Base-by-base conservation (phyloP, 805 yeast species). In the Barnettozyma sucrosica region DNA sequence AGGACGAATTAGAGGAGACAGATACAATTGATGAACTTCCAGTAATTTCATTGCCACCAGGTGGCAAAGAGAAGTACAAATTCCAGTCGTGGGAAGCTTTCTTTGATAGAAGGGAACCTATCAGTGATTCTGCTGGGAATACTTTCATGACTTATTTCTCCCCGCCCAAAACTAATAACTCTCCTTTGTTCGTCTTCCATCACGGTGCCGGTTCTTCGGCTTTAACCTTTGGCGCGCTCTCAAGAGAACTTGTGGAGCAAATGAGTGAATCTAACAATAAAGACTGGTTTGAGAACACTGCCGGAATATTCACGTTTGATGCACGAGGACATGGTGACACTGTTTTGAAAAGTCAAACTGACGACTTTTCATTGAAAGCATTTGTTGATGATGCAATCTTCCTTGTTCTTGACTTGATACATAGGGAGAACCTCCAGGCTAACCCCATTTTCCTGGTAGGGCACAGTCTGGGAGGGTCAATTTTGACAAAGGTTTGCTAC, bases 131-230 rank as follows among this genome's bases (percentile, higher is more conserved):
- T 0, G 30, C 60, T 1, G 66, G 67, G 0, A 63, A 66, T 34
- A 41, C 49, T 7, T 77, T 81, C 59, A 77, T 81, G 49, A 76
- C 80, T 0, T 86, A 81, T 61, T 85, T 72, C 54, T 68, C 69
- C 8, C 70, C 78, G 0, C 90, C 95, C 0, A 50, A 55, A 7
- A 46, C 55, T 0, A 51, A 56, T 1, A 56, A 59, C 0, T 61
- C 70, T 0, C 89, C 95, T 0, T 56, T 89, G 1, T 80, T 86
- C 55, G 67, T 93, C 2, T 80, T 82, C 55, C 93, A 88, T 54
- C 99, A 93, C 64, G 99, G 99, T 2, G 97, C 97, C 1, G 99
- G 98, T 0, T 89, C 97, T 0, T 78, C 87, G 2, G 89, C 85
- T 0, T 68, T 87, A 66, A 75, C 97, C 1, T 93, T 86, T 68